These are phyloP conservation scores for Talaromyces sp. DNA, from an alignment of 2,329 filamentous ascomycete species.

Conservation along the genomic window DNA sequence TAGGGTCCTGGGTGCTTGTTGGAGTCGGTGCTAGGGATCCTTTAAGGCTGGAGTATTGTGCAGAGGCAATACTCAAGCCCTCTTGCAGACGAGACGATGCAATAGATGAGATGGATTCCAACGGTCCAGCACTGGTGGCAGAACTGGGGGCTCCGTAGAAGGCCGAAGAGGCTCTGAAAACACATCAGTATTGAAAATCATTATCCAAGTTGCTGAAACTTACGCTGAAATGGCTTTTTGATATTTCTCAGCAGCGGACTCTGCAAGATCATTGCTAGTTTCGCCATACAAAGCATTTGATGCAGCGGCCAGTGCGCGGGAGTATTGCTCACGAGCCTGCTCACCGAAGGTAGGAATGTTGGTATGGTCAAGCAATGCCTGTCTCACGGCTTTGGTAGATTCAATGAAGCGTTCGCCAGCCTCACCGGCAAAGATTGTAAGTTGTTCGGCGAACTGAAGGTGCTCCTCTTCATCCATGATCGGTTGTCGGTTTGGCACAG, in stretches of 20 bases:
- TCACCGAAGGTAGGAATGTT: constrained; percentile 44
- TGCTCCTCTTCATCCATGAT: constrained; percentile 45
- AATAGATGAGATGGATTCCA: constrained; percentile 58
- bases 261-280: constrained; percentile 40
- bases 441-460: constrained; percentile 44
- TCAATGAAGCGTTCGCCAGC: constrained; percentile 49
- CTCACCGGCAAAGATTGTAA: constrained; percentile 47
- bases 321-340: constrained; percentile 52
- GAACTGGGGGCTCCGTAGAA: constrained; percentile 54
- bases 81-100: constrained; percentile 65
- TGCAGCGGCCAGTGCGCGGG: constrained; percentile 51
- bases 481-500: constrained; percentile 40
- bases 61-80: constrained; percentile 63
- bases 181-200: constrained; percentile 10
- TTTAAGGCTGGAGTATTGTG: constrained; percentile 65
- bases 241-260: constrained; percentile 50
- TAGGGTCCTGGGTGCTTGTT: constrained; percentile 52
- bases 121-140: constrained; percentile 39
- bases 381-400: constrained; percentile 50
- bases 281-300: constrained; percentile 52
- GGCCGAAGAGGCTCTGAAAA: constrained; percentile 46
- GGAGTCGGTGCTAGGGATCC: constrained; percentile 56
- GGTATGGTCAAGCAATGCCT: constrained; percentile 46
- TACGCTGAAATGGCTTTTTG: constrained; percentile 52
- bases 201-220: constrained; percentile 19